These are phyloP conservation scores for Linaria vulgaris DNA, from an alignment of 257 asterid genomes.

Conservation along the genomic window DNA sequence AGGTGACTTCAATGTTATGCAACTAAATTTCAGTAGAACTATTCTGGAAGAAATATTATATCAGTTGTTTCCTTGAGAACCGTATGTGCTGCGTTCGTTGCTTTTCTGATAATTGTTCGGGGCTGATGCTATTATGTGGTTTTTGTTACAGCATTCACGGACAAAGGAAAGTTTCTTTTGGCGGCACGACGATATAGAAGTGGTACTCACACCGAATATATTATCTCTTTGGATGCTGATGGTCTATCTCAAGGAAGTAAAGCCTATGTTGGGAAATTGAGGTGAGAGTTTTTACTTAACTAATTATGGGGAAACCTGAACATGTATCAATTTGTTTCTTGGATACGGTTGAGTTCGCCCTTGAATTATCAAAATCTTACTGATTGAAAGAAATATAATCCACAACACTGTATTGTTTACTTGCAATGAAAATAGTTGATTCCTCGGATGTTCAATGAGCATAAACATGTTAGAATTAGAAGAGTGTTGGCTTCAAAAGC, in stretches of 20 bases:
- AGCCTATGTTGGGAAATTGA: slow-evolving; percentile 90
- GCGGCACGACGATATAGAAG: slow-evolving; percentile 82
- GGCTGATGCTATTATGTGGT: slow-evolving; percentile 20
- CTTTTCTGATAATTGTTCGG: not conserved
- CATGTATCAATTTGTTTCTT: not conserved
- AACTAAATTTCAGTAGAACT: too few species aligned
- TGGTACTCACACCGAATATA: slow-evolving; percentile 80
- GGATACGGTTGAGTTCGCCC: not conserved
- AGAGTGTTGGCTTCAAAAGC: too few species aligned
- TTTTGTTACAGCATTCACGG: slow-evolving; percentile 59
- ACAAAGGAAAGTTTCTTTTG: slow-evolving; percentile 86
- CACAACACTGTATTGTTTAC: not conserved
- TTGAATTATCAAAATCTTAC: not conserved
- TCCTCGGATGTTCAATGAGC: too few species aligned
- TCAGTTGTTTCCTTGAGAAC: too few species aligned
- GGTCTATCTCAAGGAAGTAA: slow-evolving; percentile 89
- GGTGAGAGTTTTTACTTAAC: slow-evolving; percentile 43
- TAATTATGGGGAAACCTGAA: slow-evolving; percentile 13
- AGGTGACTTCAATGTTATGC: too few species aligned
- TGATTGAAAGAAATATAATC: not conserved
- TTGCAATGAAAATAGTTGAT: too few species aligned
- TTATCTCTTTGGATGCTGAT: slow-evolving; percentile 77
- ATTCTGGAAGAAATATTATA: too few species aligned
- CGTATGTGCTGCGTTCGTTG: too few species aligned
- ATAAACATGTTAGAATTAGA: too few species aligned